These are phyloP conservation scores for Ananas comosus DNA, from an alignment of 176 grass and related monocot species.

Conservation along the genomic window DNA sequence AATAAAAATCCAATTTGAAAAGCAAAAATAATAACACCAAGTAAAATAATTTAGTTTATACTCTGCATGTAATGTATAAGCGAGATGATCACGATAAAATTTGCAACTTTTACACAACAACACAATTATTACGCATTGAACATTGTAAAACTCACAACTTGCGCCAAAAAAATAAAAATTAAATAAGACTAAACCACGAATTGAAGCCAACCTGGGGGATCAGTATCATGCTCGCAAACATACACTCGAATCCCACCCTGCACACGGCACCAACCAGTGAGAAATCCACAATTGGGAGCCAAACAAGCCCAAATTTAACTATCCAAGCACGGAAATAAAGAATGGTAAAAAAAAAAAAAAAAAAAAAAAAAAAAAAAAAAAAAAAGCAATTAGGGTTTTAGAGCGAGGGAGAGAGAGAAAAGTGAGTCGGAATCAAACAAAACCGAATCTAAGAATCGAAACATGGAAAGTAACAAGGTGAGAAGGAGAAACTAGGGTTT, in stretches of 20 bases:
- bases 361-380: too few species aligned
- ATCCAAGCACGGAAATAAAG: neutral
- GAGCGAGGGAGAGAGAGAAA: neutral
- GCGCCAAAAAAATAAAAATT: neutral
- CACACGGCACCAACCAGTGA: constrained; percentile 7
- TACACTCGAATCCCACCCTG: constrained; percentile 37
- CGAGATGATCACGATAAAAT: too few species aligned
- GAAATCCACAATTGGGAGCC: neutral
- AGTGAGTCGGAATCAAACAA: neutral
- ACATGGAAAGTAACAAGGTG: neutral
- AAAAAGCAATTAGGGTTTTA: neutral
- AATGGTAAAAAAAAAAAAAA: neutral
- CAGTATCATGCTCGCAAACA: constrained; percentile 26
- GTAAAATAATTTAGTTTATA: too few species aligned
- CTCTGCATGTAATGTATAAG: too few species aligned
- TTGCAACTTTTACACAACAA: too few species aligned
- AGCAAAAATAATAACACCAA: too few species aligned
- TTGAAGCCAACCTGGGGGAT: constrained; percentile 42
- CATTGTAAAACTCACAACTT: neutral
- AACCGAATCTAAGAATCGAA: neutral
- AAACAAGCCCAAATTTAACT: neutral
- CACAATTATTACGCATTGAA: neutral
- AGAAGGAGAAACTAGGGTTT: neutral
- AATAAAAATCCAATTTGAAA: too few species aligned
- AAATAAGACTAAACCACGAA: constrained; percentile 36